Percentiles rank a stretch among this genome's conserved stretches.
Evolutionary conservation across 495 filamentous ascomycete species (phyloP).

Genomic region (Symbiotaphrina buchneri): DNA sequence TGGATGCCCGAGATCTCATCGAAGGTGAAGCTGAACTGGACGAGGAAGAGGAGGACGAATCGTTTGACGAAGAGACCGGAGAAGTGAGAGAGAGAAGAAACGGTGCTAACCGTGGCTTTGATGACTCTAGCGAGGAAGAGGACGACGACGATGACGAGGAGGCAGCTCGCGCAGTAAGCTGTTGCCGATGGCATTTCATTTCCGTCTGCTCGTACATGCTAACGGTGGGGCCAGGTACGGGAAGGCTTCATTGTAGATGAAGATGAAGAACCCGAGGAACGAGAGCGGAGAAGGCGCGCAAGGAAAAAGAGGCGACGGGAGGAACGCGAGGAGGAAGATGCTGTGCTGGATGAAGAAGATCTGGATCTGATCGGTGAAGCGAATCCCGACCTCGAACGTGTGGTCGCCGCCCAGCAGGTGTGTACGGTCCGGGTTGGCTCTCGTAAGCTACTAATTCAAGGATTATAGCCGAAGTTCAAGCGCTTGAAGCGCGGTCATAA

Average conservation of each 20-base stretch:
- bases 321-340: conserved; percentile 67
- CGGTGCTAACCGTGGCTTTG: conserved; percentile 23
- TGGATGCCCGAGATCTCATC: conserved; percentile 64
- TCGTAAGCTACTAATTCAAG: conserved; percentile 6
- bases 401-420: conserved; percentile 41
- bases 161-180: conserved; percentile 30
- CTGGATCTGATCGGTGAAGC: conserved; percentile 77
- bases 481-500: conserved; percentile 82
- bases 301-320: conserved; percentile 46
- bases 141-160: conserved; percentile 91
- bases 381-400: conserved; percentile 42
- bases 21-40: conserved; percentile 69
- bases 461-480: conserved; percentile 67
- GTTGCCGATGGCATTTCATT: conserved; percentile 1
- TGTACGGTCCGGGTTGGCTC: conserved; percentile 3
- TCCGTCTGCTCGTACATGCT: not conserved
- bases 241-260: conserved; percentile 94
- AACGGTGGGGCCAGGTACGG: conserved; percentile 33
- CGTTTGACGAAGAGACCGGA: conserved; percentile 61
- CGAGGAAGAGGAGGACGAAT: conserved; percentile 79
- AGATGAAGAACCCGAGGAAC: conserved; percentile 47
- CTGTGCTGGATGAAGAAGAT: conserved; percentile 84
- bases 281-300: conserved; percentile 35
- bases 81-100: conserved; percentile 24
- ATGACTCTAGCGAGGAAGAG: conserved; percentile 89